Percentiles rank a stretch among this genome's conserved stretches.
phyloP scores from a whole-genome alignment of 768 basidiomycete genomes.

The Tephrocybe rancida region DNA sequence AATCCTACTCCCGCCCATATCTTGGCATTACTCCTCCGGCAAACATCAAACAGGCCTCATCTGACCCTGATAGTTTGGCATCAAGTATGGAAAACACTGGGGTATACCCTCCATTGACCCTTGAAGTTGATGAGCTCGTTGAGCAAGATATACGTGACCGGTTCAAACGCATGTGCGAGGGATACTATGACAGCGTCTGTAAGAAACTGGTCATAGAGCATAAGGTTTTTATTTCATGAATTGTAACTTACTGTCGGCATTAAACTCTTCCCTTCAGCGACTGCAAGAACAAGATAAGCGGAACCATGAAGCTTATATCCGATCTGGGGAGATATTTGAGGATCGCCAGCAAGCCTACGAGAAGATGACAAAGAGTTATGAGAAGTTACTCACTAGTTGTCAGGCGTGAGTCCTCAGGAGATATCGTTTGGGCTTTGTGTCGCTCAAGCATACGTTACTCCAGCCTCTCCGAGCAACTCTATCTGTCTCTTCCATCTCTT shows the following conservation, averaged over 20 bases:
- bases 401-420: slow-evolving; percentile 62
- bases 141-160: slow-evolving; percentile 85
- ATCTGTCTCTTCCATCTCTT: slow-evolving; percentile 78
- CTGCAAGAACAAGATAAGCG: slow-evolving; percentile 95
- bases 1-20: slow-evolving; percentile 87
- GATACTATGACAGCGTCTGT: slow-evolving; percentile 88
- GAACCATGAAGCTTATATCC: slow-evolving; percentile 99
- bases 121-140: slow-evolving; percentile 75
- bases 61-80: slow-evolving; percentile 52
- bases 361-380: slow-evolving; percentile 96
- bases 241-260: neutral
- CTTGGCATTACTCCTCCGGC: slow-evolving; percentile 70
- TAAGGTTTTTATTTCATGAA: slow-evolving; percentile 53
- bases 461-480: slow-evolving; percentile 91
- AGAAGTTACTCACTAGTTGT: slow-evolving; percentile 86
- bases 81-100: slow-evolving; percentile 29
- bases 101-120: slow-evolving; percentile 41
- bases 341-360: slow-evolving; percentile 99
- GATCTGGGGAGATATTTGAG: slow-evolving; percentile 98
- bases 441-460: neutral
- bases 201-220: slow-evolving; percentile 94
- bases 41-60: slow-evolving; percentile 59
- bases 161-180: slow-evolving; percentile 91
- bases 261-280: slow-evolving; percentile 49
- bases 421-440: slow-evolving; percentile 9